Base-by-base conservation (phyloP, 2,329 filamentous ascomycete species). In the Hypoxylon sp. region DNA sequence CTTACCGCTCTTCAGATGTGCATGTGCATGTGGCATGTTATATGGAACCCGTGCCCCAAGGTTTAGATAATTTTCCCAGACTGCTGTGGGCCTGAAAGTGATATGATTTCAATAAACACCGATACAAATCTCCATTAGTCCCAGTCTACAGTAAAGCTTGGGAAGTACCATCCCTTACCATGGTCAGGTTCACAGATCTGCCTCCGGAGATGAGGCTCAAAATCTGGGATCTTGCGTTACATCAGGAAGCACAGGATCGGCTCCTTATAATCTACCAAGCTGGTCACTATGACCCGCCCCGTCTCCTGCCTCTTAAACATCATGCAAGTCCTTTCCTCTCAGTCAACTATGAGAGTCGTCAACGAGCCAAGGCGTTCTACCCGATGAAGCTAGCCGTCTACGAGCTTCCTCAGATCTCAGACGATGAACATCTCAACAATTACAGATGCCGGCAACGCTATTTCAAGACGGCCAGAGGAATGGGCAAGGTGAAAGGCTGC, bases 211-310 rank as follows among this genome's bases (percentile, higher is more conserved):
- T 66, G 11, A 54, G 59, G 12, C 29, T 50, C 11, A 12, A 30
- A 16, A 66, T 66, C 14, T 66, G 63, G 63, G 54, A 66, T 43
- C 34, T 53, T 3, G 58, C 45, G 6, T 37, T 63, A n/a, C 53
- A 52, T 1, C 54, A 51, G 19, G 63, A 66, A 63, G 46, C 59
- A 7, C 32, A 32, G 5, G 54, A 59, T 27, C 50, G 51, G 5
- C 27, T 61, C 23, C 16, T 65, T 9, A 61, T 56, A 41, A 30
- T 47, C 16, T n/a, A 29, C 5, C 27, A 45, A 43, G 21, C 41
- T 5, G 12, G 16, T n/a, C 14, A 14, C 11, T 43, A 16, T 2
- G 34, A 16, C 16, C 11, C 11, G 1, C 32, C 30, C 14, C 16
- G 34, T 27, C 12, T 65, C 6, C 8, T 61, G 16, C 59, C 59